phyloP scores from a whole-genome alignment of 2,329 filamentous ascomycete species.

The Xylariales sp. region DNA sequence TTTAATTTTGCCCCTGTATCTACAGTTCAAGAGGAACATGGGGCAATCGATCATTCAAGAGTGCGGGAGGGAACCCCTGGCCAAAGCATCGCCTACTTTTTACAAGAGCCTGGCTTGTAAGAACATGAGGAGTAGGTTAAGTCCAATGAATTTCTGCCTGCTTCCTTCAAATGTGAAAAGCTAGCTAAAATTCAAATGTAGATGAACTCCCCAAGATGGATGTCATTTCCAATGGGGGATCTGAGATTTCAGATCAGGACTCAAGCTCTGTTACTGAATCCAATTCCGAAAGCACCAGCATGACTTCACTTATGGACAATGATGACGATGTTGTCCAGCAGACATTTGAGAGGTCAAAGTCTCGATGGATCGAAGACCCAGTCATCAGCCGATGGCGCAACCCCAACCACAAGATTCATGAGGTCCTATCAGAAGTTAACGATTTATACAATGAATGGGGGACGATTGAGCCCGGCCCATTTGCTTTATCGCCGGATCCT shows the following conservation, averaged over 20 bases:
- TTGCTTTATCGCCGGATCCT: constrained; percentile 13
- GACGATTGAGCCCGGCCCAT: constrained; percentile 7
- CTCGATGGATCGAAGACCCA: constrained; percentile 31
- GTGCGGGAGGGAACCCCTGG: too few species aligned
- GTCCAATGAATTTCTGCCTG: background rate
- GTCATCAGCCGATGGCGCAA: constrained; percentile 30
- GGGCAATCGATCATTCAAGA: too few species aligned
- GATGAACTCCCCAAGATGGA: background rate
- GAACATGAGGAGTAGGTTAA: background rate
- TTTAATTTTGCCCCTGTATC: too few species aligned
- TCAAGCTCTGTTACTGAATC: background rate
- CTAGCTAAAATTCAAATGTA: background rate
- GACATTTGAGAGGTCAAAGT: constrained; percentile 21
- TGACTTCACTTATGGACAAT: background rate
- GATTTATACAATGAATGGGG: constrained; percentile 22
- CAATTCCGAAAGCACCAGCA: background rate
- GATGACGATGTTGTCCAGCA: constrained; percentile 4
- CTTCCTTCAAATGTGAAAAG: background rate
- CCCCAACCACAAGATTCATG: constrained; percentile 21
- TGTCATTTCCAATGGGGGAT: background rate
- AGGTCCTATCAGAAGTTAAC: constrained; percentile 19
- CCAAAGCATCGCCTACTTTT: too few species aligned
- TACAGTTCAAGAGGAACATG: too few species aligned
- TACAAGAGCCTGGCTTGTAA: background rate
- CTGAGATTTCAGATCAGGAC: background rate